Evolutionary conservation across 306 rosid species (phyloP).

Genomic region (Rosa multiflora): DNA sequence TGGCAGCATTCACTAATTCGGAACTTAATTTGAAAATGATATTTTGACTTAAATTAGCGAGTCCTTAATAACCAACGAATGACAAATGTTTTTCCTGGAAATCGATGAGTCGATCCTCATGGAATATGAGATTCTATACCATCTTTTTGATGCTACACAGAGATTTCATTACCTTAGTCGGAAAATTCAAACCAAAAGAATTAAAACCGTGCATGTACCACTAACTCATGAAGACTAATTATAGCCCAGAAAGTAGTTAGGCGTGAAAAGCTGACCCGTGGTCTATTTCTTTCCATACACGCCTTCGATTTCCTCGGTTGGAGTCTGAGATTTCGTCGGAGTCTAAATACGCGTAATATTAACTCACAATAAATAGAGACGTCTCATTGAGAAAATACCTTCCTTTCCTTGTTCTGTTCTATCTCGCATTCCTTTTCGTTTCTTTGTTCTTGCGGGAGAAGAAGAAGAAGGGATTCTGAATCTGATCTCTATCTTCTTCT

Average conservation of each 20-base stretch:
- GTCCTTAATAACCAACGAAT: too few relatives aligned
- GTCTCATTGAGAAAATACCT: background rate
- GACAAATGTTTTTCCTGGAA: too few relatives aligned
- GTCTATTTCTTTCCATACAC: conserved; percentile 15
- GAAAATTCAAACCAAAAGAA: too few relatives aligned
- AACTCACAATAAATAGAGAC: background rate
- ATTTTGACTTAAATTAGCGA: too few relatives aligned
- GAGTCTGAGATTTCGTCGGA: background rate
- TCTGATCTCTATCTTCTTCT: background rate
- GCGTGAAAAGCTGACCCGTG: conserved; percentile 29
- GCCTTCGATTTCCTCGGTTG: background rate
- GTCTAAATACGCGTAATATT: conserved; percentile 3
- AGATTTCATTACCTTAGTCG: too few relatives aligned
- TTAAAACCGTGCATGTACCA: too few relatives aligned
- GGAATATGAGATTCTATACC: too few relatives aligned
- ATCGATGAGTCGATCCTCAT: too few relatives aligned
- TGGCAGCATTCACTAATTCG: too few relatives aligned
- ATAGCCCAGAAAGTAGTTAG: background rate
- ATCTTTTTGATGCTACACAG: too few relatives aligned
- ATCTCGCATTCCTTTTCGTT: background rate
- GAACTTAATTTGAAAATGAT: too few relatives aligned
- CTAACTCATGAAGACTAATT: too few relatives aligned
- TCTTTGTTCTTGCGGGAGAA: background rate
- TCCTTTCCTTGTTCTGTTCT: background rate
- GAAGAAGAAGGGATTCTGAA: conserved; percentile 1